Conservation (phyloP, 148 eudicot genomes). For the Chenopodium suecicum region DNA sequence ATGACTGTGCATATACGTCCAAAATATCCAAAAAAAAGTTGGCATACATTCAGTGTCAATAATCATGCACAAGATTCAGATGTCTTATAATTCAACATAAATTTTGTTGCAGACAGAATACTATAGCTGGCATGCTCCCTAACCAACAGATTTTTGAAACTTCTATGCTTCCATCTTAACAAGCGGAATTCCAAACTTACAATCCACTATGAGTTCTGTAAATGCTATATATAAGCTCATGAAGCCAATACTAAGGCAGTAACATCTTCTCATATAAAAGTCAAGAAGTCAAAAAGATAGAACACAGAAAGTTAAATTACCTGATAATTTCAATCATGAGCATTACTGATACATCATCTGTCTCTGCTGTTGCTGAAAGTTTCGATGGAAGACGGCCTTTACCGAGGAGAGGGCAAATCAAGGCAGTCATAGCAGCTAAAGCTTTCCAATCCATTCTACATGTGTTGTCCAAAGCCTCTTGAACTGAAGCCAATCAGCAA, state of each 20-base stretch:
- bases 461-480: slow-evolving; percentile 15
- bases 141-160: background rate
- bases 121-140: slow-evolving; percentile 21
- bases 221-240: slow-evolving; percentile 1
- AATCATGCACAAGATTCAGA: background rate
- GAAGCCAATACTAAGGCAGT: background rate
- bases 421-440: slow-evolving; percentile 36
- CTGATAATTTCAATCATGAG: background rate
- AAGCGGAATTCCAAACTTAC: background rate
- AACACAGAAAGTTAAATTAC: background rate
- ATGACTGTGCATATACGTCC: slow-evolving; percentile 1
- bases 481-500: background rate
- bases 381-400: slow-evolving; percentile 9
- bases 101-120: background rate
- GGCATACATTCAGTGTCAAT: background rate
- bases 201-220: background rate
- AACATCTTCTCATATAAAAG: slow-evolving; percentile 2
- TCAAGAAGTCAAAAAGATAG: background rate
- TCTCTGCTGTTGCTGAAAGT: background rate
- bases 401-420: slow-evolving; percentile 37
- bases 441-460: slow-evolving; percentile 31
- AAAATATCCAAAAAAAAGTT: background rate
- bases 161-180: slow-evolving; percentile 3
- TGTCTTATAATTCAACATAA: background rate
- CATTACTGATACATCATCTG: slow-evolving; percentile 2